A percentile compares a stretch with the other conserved stretches of the same genome.
phyloP scores from a whole-genome alignment of 352 stramenopile genomes.

The Pythium oligandrum region DNA sequence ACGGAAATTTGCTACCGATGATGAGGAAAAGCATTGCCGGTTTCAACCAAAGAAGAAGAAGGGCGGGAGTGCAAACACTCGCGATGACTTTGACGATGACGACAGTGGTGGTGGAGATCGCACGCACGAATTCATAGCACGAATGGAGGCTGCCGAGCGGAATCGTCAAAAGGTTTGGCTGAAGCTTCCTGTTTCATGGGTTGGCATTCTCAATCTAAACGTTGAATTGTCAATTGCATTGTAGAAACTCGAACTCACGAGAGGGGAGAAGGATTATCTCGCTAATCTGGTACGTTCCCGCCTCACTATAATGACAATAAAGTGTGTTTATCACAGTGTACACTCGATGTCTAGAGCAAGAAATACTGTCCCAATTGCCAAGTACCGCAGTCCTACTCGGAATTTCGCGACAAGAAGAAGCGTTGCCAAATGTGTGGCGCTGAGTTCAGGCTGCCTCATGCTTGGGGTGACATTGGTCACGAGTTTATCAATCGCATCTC shows the following conservation, averaged over 20 bases:
- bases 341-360: slow-evolving; percentile 47
- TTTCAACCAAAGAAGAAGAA: slow-evolving; percentile 35
- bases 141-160: slow-evolving; percentile 75
- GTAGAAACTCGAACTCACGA: slow-evolving; percentile 68
- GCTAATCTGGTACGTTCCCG: slow-evolving; percentile 11
- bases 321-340: neutral
- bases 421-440: slow-evolving; percentile 73
- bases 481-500: slow-evolving; percentile 62
- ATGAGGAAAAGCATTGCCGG: slow-evolving; percentile 70
- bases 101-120: slow-evolving; percentile 16
- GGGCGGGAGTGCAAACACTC: slow-evolving; percentile 11
- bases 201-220: no score
- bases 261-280: slow-evolving; percentile 71
- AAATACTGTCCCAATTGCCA: slow-evolving; percentile 71
- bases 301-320: neutral
- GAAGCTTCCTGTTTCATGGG: no score
- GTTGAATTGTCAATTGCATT: neutral
- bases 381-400: slow-evolving; percentile 68
- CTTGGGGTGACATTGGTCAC: slow-evolving; percentile 65
- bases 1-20: slow-evolving; percentile 61
- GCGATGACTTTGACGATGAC: slow-evolving; percentile 27
- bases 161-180: slow-evolving; percentile 65
- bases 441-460: slow-evolving; percentile 66
- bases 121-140: slow-evolving; percentile 48
- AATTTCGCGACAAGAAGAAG: slow-evolving; percentile 87